A percentile compares a stretch with the other conserved stretches of the same genome.
phyloP scores from a whole-genome alignment of 2,329 filamentous ascomycete species.

The Trichoderma sp. region DNA sequence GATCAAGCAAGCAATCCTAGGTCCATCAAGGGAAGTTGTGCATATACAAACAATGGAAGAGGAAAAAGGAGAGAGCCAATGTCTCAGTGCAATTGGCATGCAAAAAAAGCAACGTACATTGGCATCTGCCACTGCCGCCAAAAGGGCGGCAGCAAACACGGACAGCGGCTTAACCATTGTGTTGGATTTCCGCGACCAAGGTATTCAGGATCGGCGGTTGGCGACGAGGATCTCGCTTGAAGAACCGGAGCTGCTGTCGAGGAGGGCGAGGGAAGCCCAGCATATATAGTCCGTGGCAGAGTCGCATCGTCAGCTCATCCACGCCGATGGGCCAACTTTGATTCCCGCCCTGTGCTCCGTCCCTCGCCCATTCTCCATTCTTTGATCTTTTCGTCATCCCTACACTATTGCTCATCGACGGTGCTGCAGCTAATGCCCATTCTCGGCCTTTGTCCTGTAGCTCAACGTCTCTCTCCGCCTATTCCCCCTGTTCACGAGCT shows the following conservation, averaged over 20 bases:
- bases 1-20: not conserved
- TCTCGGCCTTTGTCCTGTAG: conserved; percentile 6
- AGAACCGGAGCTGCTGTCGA: not conserved
- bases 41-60: not conserved
- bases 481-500: not conserved
- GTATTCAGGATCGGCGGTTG: conserved; percentile 13
- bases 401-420: not conserved
- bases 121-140: conserved; percentile 35
- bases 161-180: conserved; percentile 39
- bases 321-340: not conserved
- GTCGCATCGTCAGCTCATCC: conserved; percentile 8
- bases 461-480: conserved; percentile 17
- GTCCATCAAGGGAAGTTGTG: not conserved
- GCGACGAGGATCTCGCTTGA: conserved; percentile 17
- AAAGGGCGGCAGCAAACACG: conserved; percentile 34
- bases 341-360: not conserved
- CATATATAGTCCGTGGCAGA: conserved; percentile 14
- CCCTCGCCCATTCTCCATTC: not conserved
- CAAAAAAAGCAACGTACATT: conserved; percentile 22
- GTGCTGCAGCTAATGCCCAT: conserved; percentile 12
- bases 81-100: conserved; percentile 1
- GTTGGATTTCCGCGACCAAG: conserved; percentile 16
- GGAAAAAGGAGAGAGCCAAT: not conserved
- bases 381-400: conserved; percentile 1
- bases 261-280: conserved; percentile 1